A percentile compares a stretch with the other conserved stretches of the same genome.
Conservation (phyloP, 1,139 yeast genomes). For the Candida sp. region DNA sequence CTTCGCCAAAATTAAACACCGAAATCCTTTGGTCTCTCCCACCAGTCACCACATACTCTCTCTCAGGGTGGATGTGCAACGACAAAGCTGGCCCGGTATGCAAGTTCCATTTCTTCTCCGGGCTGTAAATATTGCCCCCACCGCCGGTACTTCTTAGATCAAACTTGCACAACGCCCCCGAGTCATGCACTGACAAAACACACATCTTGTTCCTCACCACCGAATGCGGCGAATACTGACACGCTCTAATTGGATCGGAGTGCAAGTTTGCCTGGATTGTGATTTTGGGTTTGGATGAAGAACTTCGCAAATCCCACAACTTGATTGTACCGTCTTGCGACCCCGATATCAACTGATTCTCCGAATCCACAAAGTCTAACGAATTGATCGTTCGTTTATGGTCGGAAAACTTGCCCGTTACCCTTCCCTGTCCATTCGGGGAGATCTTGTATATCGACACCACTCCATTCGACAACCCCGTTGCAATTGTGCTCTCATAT, state of each 20-base stretch:
- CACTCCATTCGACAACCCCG: conserved; percentile 47
- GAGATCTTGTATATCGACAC: conserved; percentile 37
- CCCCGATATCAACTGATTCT: conserved; percentile 74
- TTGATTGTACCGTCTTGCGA: conserved; percentile 92
- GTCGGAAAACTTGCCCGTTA: conserved; percentile 57
- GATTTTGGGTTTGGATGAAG: conserved; percentile 47
- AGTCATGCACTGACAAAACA: conserved; percentile 76
- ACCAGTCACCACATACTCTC: conserved; percentile 86
- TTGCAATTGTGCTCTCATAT: conserved; percentile 38
- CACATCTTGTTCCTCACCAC: conserved; percentile 33
- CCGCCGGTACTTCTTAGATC: conserved; percentile 58
- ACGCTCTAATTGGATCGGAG: conserved; percentile 67
- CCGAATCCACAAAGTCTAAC: conserved; percentile 64
- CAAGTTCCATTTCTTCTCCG: conserved; percentile 81
- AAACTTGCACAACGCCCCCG: conserved; percentile 86
- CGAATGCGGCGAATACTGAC: conserved; percentile 61
- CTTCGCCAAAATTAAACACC: conserved; percentile 67
- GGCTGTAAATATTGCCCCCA: conserved; percentile 21
- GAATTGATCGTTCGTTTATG: conserved; percentile 86
- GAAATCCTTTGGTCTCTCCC: conserved; percentile 90
- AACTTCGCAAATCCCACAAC: conserved; percentile 82
- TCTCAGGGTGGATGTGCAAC: conserved; percentile 86
- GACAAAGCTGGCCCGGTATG: conserved; percentile 94
- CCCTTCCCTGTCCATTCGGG: conserved; percentile 40
- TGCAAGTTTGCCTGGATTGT: conserved; percentile 52